A percentile compares a stretch with the other conserved stretches of the same genome.
phyloP scores from a whole-genome alignment of 2,329 filamentous ascomycete genomes.

The Didymosphaeria variabile region DNA sequence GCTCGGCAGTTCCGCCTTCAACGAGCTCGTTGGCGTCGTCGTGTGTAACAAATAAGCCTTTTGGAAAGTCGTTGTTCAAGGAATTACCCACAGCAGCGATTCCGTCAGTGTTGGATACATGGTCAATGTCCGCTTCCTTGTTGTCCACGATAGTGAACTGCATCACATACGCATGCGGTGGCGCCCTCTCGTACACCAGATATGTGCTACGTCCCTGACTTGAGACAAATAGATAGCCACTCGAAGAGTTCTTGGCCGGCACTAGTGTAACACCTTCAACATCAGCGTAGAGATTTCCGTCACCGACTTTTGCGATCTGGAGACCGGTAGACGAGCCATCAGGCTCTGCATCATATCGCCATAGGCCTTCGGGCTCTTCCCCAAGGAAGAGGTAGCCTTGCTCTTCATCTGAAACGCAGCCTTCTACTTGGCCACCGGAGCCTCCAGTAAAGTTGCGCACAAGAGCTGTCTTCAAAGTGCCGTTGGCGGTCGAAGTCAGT shows the following conservation, averaged over 20 bases:
- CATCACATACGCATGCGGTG: conserved; percentile 60
- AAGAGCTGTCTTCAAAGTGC: conserved; percentile 56
- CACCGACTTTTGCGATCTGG: conserved; percentile 55
- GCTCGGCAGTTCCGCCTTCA: conserved; percentile 55
- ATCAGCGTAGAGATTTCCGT: conserved; percentile 60
- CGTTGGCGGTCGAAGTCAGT: conserved; percentile 51
- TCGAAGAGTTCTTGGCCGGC: conserved; percentile 53
- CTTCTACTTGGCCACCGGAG: conserved; percentile 63
- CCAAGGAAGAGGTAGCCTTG: conserved; percentile 62
- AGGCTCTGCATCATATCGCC: conserved; percentile 63
- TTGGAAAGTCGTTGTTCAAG: conserved; percentile 49
- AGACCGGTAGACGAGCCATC: conserved; percentile 48
- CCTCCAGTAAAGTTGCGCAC: conserved; percentile 63
- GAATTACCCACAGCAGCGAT: conserved; percentile 57
- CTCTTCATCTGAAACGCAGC: conserved; percentile 62
- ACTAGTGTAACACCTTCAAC: conserved; percentile 65
- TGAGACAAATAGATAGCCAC: conserved; percentile 63
- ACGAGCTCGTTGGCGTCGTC: conserved; percentile 64
- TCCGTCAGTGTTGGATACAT: conserved; percentile 64
- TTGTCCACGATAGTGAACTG: conserved; percentile 60
- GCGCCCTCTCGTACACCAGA: conserved; percentile 60
- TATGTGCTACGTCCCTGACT: conserved; percentile 64
- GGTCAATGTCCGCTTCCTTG: conserved; percentile 55
- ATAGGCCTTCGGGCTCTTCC: conserved; percentile 62
- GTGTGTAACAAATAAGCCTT: conserved; percentile 61